phyloP scores from a whole-genome alignment of 164 flowering plant genomes.

The Annona squamosa region DNA sequence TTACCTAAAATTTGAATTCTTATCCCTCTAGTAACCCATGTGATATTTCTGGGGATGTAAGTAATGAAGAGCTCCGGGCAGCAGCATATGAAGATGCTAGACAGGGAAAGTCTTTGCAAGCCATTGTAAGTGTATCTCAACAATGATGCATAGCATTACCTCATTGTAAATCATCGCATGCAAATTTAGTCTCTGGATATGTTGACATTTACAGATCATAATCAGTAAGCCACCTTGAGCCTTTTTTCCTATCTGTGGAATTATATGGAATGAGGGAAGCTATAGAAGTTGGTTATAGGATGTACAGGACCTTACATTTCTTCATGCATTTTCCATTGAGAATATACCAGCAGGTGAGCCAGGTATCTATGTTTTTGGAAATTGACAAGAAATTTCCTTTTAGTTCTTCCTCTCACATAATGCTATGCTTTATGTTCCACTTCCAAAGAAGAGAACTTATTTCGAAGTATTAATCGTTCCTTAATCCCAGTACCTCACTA shows the following conservation, averaged over 20 bases:
- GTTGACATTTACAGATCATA: not conserved
- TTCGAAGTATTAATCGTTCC: too few species aligned
- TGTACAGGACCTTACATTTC: not conserved
- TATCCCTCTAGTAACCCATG: constrained; percentile 57
- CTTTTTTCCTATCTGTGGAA: not conserved
- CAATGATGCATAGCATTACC: not conserved
- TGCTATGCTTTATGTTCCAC: too few species aligned
- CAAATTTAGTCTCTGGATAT: not conserved
- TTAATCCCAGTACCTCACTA: too few species aligned
- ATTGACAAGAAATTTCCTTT: too few species aligned
- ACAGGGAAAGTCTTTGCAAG: constrained; percentile 51
- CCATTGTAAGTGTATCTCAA: constrained; percentile 56
- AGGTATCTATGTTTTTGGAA: too few species aligned
- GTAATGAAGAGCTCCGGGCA: constrained; percentile 83
- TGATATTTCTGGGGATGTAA: constrained; percentile 83
- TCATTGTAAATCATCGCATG: not conserved
- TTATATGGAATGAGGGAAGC: not conserved
- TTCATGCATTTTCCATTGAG: too few species aligned
- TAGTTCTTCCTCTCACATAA: too few species aligned
- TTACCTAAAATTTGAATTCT: not conserved
- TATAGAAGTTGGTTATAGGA: not conserved
- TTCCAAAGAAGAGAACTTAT: too few species aligned
- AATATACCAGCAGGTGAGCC: too few species aligned
- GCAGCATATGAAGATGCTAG: constrained; percentile 80
- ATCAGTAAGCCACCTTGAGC: not conserved